Evolutionary conservation across 768 basidiomycete species (phyloP).

Genomic region (Lactarius quietus): DNA sequence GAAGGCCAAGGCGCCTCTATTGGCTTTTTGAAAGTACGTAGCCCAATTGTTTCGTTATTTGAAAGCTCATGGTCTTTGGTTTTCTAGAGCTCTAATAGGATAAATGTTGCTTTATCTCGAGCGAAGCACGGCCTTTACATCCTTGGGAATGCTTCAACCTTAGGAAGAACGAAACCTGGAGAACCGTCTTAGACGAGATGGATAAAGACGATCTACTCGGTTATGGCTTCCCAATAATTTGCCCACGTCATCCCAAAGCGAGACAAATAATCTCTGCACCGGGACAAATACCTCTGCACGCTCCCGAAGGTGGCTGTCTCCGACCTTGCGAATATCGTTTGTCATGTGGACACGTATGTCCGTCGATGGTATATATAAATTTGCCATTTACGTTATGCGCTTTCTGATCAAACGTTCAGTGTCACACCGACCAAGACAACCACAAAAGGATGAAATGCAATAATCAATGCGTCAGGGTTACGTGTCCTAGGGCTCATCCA

Average conservation of each 20-base stretch:
- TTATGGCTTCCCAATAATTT: constrained; percentile 16
- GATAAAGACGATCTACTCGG: constrained; percentile 37
- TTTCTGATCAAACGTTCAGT: constrained; percentile 7
- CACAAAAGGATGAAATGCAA: constrained; percentile 29
- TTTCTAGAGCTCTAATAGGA: constrained; percentile 33
- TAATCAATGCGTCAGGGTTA: constrained; percentile 27
- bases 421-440: constrained; percentile 28
- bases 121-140: constrained; percentile 73
- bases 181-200: constrained; percentile 52
- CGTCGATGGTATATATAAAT: constrained; percentile 27
- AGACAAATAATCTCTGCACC: constrained; percentile 11
- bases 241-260: constrained; percentile 20
- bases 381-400: neutral
- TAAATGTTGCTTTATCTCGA: constrained; percentile 64
- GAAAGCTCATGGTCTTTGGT: constrained; percentile 33
- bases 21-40: constrained; percentile 66
- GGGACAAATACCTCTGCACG: constrained; percentile 15
- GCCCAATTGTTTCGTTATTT: neutral
- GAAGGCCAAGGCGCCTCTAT: constrained; percentile 40
- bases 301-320: constrained; percentile 34
- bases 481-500: constrained; percentile 30
- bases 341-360: constrained; percentile 34
- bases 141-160: constrained; percentile 61
- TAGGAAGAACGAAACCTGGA: constrained; percentile 56
- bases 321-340: constrained; percentile 31